Base-by-base conservation (phyloP, 495 filamentous ascomycete genomes). In the Daldinia grandis region DNA sequence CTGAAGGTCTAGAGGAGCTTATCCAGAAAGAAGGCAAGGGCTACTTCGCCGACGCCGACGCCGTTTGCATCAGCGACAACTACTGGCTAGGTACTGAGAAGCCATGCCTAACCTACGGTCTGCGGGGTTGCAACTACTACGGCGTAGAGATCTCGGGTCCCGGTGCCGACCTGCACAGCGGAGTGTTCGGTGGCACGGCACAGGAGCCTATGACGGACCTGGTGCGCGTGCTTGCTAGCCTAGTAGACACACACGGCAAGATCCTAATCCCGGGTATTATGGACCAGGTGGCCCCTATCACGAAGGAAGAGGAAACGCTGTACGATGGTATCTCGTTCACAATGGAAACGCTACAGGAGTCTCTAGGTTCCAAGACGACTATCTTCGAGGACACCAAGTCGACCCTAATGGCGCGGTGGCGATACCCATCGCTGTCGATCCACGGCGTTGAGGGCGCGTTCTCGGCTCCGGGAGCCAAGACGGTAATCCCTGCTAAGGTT, bases 51-150 rank as follows among this genome's bases (percentile, higher is more conserved):
- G 95, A 97, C 70, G 89, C 93, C 5, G 96, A 99, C 67, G 96
- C 94, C 5, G 94, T 97, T 19, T 98, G 96, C 84, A 99, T 99
- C 75, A 96, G 92, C 55, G 96, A 99, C 81, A 99, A 99, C 85
- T 99, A 99, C 89, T 99, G 96, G 96, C 90, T 99, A 15, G 95
- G 95, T 35, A 97, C 95, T 6, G 92, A 98, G 86, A 97, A 97
- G 81, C 96, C 96, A 2, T 99, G 96, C 73, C 81, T 99, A 62
- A 98, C 96, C 10, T 99, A 99, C 79, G 96, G 96, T 44, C 89
- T 99, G n/a, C 92, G 95, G 47, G 95, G 95, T 12, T 94, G 92
- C 88, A 98, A 93, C 80, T 98, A 98, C 86, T 99, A 98, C 84
- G 91, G 88, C 64, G 78, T 99, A 66, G 90, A 91, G 76, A 82